phyloP scores from a whole-genome alignment of 2,329 filamentous ascomycete genomes.

The Pestalotiopsis sp. region DNA sequence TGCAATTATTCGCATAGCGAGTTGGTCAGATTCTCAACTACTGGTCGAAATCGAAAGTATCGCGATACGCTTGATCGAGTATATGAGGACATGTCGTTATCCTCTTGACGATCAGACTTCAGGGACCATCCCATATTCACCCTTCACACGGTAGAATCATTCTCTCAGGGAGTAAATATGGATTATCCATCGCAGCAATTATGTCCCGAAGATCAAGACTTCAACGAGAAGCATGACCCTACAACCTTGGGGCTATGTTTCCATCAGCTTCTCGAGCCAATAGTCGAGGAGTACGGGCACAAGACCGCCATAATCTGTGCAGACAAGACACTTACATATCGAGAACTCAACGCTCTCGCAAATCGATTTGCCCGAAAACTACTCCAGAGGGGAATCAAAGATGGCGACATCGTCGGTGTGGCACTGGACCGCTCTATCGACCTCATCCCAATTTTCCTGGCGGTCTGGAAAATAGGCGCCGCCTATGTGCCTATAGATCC shows the following conservation, averaged over 20 bases:
- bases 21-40: neutral
- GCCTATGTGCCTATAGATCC: constrained; percentile 34
- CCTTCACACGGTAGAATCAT: neutral
- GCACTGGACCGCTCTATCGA: constrained; percentile 27
- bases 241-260: constrained; percentile 15
- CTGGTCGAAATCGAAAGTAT: neutral
- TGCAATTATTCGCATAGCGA: neutral
- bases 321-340: constrained; percentile 20
- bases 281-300: constrained; percentile 14
- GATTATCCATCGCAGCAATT: constrained; percentile 10
- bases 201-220: constrained; percentile 12
- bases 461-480: constrained; percentile 30
- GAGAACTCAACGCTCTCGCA: constrained; percentile 22
- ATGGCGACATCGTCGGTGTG: constrained; percentile 29
- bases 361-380: constrained; percentile 25
- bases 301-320: constrained; percentile 23
- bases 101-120: neutral
- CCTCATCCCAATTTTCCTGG: constrained; percentile 26
- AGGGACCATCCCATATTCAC: neutral
- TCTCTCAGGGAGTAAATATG: constrained; percentile 12
- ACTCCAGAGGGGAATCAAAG: constrained; percentile 17
- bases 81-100: neutral
- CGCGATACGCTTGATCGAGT: constrained; percentile 1
- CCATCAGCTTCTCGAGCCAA: constrained; percentile 21
- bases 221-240: constrained; percentile 15